A percentile compares a stretch with the other conserved stretches of the same genome.
phyloP scores from a whole-genome alignment of 2,329 filamentous ascomycete genomes.

The Beauveria varroae region DNA sequence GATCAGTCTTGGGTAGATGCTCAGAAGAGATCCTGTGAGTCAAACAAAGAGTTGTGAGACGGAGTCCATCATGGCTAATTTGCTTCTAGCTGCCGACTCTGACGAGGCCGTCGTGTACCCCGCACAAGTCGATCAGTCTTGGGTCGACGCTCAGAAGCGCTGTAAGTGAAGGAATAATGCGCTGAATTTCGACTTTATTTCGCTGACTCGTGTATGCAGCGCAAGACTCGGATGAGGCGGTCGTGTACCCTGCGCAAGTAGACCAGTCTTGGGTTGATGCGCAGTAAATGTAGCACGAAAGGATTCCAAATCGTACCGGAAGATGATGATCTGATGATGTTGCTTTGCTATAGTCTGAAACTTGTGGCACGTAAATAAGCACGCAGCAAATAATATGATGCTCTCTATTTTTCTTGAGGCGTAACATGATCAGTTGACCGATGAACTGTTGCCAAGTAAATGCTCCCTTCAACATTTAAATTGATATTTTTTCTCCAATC shows the following conservation, averaged over 20 bases:
- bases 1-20: not conserved
- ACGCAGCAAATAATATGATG: too few relatives aligned
- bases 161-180: not conserved
- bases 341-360: too few relatives aligned
- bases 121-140: not conserved
- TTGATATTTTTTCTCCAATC: too few relatives aligned
- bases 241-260: not conserved
- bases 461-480: too few relatives aligned
- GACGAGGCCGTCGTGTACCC: not conserved
- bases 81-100: not conserved
- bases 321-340: too few relatives aligned
- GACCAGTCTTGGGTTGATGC: not conserved
- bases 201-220: not conserved
- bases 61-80: too few relatives aligned
- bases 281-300: not conserved
- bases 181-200: not conserved
- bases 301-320: too few relatives aligned
- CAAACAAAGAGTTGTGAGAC: not conserved
- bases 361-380: too few relatives aligned
- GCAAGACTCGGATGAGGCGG: not conserved
- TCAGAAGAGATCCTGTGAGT: not conserved
- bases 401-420: too few relatives aligned
- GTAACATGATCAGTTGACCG: too few relatives aligned
- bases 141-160: not conserved
- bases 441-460: too few relatives aligned